These are phyloP conservation scores for Pseudogymnoascus sp. DNA, from an alignment of 2,329 filamentous ascomycete genomes.

Conservation along the genomic window DNA sequence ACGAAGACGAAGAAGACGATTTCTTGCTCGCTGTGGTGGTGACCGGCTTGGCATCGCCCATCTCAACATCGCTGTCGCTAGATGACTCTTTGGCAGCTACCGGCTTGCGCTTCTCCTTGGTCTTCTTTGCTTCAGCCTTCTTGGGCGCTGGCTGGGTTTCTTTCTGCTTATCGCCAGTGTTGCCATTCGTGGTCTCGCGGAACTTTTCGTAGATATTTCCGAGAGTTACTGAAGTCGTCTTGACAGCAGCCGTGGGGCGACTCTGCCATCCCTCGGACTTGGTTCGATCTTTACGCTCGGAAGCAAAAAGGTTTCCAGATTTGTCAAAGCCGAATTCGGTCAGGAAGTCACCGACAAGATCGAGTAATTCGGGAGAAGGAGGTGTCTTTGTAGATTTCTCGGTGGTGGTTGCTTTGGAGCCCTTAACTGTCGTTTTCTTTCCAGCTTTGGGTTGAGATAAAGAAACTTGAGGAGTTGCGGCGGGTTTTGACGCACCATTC, in stretches of 20 bases:
- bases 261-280: constrained; percentile 37
- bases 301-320: constrained; percentile 53
- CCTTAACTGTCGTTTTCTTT: constrained; percentile 11
- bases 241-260: not conserved
- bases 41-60: constrained; percentile 24
- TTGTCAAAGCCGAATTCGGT: constrained; percentile 55
- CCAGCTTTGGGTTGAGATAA: constrained; percentile 10
- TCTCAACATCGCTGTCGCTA: constrained; percentile 31
- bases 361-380: constrained; percentile 54
- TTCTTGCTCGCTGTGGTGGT: constrained; percentile 27
- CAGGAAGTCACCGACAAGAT: constrained; percentile 59
- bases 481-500: constrained; percentile 14
- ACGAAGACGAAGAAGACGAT: constrained; percentile 29
- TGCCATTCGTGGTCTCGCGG: constrained; percentile 24
- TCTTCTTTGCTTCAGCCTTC: constrained; percentile 24
- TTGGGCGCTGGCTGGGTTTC: constrained; percentile 9
- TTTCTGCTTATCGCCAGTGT: constrained; percentile 5
- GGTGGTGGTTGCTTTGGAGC: not conserved
- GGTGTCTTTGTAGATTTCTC: constrained; percentile 23
- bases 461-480: constrained; percentile 6
- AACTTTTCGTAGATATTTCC: constrained; percentile 32
- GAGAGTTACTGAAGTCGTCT: constrained; percentile 25
- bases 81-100: constrained; percentile 22
- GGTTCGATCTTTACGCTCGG: constrained; percentile 44
- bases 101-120: constrained; percentile 15